Evolutionary conservation across 108 stramenopile genomes (phyloP), one percentile per base, ranked within the genome.

Genomic region (Stephanodiscus triporus): DNA sequence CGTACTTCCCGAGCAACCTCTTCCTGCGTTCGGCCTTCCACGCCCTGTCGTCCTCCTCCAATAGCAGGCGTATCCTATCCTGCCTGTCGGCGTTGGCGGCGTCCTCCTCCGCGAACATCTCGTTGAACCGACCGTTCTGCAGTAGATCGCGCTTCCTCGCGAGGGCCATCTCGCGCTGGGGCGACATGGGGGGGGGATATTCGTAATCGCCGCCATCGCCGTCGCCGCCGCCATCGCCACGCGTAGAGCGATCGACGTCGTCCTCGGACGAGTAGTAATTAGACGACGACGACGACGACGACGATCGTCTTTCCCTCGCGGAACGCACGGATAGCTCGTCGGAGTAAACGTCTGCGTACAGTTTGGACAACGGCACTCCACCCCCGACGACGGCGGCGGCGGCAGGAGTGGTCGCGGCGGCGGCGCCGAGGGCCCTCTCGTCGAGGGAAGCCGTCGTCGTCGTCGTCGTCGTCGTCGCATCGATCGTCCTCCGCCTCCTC

Each of bases 1-100:
- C 88, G 75, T 87, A 91, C 54, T 87, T 86, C 11, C 90, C 90
- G 86, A 91, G 76, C 45, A 80, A 72, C 26, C 81, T 73, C 56
- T 57, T 66, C 56, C 81, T 75, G 13, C 93, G 75, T 54, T 89
- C 85, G 60, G 82, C 83, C 48, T 77, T 84, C 75, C 91, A 91
- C 48, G 81, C 71, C 23, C 63, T 66, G 69, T 94, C 89, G 48
- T 88, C 82, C 53, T 84, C 82, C 9, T 86, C 83, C 65, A 94
- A 56, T 24, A 86, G 32, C 30, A 68, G 26, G 30, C 87, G 32
- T 19, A 93, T 80, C 50, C 50, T 51, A 23, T 45, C 74, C 69
- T 84, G 78, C 19, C 86, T 45, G 16, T 37, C 54, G 5, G 27
- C 32, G 6, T 38, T 71, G 17, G 43, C 68, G 24, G 27, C 37